Percentiles rank a stretch among this genome's conserved stretches.
Conservation (phyloP, 1,284 basidiomycete genomes). For the Moesziomyces sp. region DNA sequence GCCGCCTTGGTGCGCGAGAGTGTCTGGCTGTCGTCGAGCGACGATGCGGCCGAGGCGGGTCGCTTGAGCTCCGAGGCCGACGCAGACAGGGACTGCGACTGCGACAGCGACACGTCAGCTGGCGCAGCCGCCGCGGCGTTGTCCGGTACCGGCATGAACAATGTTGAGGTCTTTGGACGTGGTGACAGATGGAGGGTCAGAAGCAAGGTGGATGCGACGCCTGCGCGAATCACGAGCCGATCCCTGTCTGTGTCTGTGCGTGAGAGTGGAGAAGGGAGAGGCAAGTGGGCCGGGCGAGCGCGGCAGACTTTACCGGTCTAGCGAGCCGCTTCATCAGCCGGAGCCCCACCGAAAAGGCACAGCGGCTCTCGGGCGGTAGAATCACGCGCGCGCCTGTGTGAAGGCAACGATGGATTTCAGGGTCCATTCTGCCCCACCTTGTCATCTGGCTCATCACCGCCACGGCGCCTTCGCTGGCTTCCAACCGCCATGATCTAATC, state of each 20-base stretch:
- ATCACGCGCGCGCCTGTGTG: neutral
- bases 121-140: constrained; percentile 1
- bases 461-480: neutral
- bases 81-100: constrained; percentile 44
- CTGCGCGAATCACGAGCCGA: no score
- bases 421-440: constrained; percentile 2
- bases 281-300: neutral
- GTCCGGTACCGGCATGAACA: constrained; percentile 27
- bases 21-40: constrained; percentile 24
- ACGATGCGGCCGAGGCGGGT: constrained; percentile 33
- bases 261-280: neutral
- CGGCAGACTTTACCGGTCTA: constrained; percentile 12
- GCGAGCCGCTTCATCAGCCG: constrained; percentile 19
- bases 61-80: constrained; percentile 41
- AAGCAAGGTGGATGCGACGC: neutral
- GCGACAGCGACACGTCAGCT: constrained; percentile 31
- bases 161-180: no score
- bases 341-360: constrained; percentile 1
- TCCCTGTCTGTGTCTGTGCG: constrained; percentile 10
- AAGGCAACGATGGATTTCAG: constrained; percentile 8
- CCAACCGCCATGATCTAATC: neutral
- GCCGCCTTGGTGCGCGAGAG: constrained; percentile 38
- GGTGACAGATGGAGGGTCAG: neutral
- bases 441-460: neutral
- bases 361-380: constrained; percentile 19